Percentiles rank a stretch among this genome's conserved stretches.
These are phyloP conservation scores for Calonectria henricotiae DNA, from an alignment of 2,329 filamentous ascomycete genomes.

Conservation along the genomic window DNA sequence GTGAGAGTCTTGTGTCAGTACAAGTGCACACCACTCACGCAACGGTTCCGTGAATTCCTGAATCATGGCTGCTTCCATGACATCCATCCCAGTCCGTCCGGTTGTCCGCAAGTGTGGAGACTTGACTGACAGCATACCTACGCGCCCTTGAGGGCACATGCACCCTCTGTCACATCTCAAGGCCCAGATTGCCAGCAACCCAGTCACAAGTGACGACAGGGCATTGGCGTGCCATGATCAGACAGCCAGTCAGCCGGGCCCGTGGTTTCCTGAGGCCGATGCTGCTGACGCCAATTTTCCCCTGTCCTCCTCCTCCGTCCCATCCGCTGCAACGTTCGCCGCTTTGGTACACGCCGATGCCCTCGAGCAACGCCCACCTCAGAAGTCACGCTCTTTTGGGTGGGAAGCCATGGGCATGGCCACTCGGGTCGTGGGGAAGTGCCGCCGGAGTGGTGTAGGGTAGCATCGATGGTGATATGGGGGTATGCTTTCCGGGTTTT, in stretches of 20 bases:
- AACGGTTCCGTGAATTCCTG: constrained; percentile 4
- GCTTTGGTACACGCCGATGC: not conserved
- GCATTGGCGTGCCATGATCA: constrained; percentile 11
- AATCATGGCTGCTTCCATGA: constrained; percentile 3
- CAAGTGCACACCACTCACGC: not conserved
- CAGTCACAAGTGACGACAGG: constrained; percentile 23
- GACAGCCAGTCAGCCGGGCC: constrained; percentile 36
- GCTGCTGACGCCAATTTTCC: constrained; percentile 15
- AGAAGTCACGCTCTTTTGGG: constrained; percentile 1
- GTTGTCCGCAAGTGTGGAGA: constrained; percentile 22
- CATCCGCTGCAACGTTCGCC: constrained; percentile 20
- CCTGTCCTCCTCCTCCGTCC: constrained; percentile 11
- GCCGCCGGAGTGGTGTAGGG: constrained; percentile 15
- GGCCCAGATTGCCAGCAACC: constrained; percentile 23
- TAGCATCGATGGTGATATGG: constrained; percentile 17
- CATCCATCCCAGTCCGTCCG: constrained; percentile 12
- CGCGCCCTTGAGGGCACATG: constrained; percentile 37
- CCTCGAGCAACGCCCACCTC: not conserved
- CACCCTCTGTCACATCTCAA: constrained; percentile 33
- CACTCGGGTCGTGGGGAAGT: constrained; percentile 6
- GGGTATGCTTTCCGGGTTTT: not conserved
- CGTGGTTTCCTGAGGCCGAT: constrained; percentile 23
- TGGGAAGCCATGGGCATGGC: constrained; percentile 5
- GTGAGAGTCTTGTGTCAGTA: not conserved
- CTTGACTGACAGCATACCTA: constrained; percentile 20